Percentiles rank a stretch among this genome's conserved stretches.
phyloP scores from a whole-genome alignment of 164 flowering plant genomes.

The grape (Vitis vinifera) region ASM3070453v1 NC_081811.1:11008001-11008500 shows the following conservation, averaged over 20 bases:
- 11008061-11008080: not conserved
- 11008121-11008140: not conserved
- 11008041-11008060: not conserved
- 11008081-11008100: constrained; percentile 1
- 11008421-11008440: not conserved
- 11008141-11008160: not conserved
- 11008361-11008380: not conserved
- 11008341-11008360: not conserved
- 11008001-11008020: not conserved
- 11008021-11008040: not conserved
- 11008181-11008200: not conserved
- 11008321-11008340: not conserved
- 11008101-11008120: constrained; percentile 1
- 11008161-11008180: not conserved
- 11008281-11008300: too few relatives aligned
- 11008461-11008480: not conserved
- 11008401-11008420: not conserved
- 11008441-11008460: not conserved
- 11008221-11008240: not conserved
- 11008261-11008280: not conserved
- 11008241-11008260: not conserved
- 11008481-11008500: constrained; percentile 3
- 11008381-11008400: not conserved
- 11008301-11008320: too few relatives aligned
- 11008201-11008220: not conserved